Base-by-base conservation (phyloP, 805 yeast species). In the Suhomyces prunicola region DNA sequence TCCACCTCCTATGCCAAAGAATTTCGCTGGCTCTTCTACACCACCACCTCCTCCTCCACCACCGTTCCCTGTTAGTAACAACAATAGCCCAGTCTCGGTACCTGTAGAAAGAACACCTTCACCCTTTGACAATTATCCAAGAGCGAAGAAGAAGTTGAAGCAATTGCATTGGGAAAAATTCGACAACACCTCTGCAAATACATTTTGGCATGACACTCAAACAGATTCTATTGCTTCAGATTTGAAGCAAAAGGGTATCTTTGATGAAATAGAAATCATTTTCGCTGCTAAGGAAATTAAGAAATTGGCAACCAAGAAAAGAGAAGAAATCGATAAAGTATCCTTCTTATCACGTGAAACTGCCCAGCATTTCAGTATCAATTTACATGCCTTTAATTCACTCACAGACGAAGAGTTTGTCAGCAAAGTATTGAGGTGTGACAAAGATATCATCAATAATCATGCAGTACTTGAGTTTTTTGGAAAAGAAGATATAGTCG, bases 111-210 rank as follows among this genome's bases (percentile, higher is more conserved):
- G 52, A 31, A 49, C 52, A 19, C 62, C 64, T 13, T 53, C 65
- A 22, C 67, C 68, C 27, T 67, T 68, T 40, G 86, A 81, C 41
- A 71, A 71, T 48, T 78, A 79, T 55, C 88, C 88, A 26, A 71
- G 83, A 57, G 83, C 85, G 17, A 77, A 77, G 65, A 77, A 75
- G 55, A 85, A 83, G 66, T 70, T 88, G 71, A 88, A 87, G 63
- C 96, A 88, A 61, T 80, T 88, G 56, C 96, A 88, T 60, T 88
- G 94, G 96, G 94, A 88, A 57, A 87, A 83, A 62, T 71, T 88
- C 46, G 88, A 85, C 12, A 67, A 74, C 47, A 59, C 62, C 15
- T 58, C 59, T 27, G 72, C 85, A 13, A 75, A 80, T 42, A 85
- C 94, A 0, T 78, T 88, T 58, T 88, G 96, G 96, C 76, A 76